phyloP scores from a whole-genome alignment of 2,329 filamentous ascomycete species.

The Phoma herbarum region DNA sequence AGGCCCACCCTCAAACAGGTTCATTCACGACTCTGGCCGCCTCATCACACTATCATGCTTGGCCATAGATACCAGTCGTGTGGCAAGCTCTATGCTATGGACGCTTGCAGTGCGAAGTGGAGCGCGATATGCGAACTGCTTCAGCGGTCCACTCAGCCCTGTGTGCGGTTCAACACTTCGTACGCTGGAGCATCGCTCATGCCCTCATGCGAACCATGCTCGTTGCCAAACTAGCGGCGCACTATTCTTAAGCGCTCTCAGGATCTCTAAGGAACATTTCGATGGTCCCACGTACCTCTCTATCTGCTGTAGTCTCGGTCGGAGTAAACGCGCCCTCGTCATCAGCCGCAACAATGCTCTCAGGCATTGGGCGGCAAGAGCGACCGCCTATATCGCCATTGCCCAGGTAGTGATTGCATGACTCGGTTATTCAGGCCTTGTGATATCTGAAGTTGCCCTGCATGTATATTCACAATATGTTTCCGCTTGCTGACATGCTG shows the following conservation, averaged over 20 bases:
- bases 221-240: not conserved
- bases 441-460: not conserved
- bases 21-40: conserved; percentile 4
- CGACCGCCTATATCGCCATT: not conserved
- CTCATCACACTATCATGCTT: not conserved
- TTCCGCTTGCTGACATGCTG: not conserved
- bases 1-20: not conserved
- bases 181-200: not conserved
- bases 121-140: conserved; percentile 3
- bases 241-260: not conserved
- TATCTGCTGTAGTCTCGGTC: not conserved
- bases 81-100: not conserved
- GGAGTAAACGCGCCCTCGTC: conserved; percentile 2
- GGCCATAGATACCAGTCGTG: not conserved
- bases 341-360: not conserved
- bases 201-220: not conserved
- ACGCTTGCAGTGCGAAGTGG: not conserved
- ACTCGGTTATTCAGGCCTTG: too few relatives aligned
- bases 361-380: not conserved
- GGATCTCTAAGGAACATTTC: not conserved
- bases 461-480: not conserved
- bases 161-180: not conserved
- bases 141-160: conserved; percentile 3
- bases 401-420: not conserved
- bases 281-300: not conserved